phyloP scores from a whole-genome alignment of 495 filamentous ascomycete genomes.

The Amniculicola lignicola region DNA sequence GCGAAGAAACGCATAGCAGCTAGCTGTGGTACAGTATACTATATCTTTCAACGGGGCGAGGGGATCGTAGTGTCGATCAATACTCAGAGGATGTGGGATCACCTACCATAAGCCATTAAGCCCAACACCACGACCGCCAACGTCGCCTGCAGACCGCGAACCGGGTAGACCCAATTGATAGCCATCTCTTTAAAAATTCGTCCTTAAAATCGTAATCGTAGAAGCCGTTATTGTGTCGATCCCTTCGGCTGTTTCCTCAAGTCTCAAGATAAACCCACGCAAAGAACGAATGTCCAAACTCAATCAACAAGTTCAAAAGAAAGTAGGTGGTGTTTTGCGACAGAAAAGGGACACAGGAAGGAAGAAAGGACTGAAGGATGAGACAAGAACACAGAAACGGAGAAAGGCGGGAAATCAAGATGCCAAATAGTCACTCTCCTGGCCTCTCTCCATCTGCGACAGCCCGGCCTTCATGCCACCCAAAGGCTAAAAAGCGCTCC shows the following conservation, averaged over 20 bases:
- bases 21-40: no score
- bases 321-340: not conserved
- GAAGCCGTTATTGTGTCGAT: not conserved
- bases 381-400: not conserved
- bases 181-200: slow-evolving; percentile 7
- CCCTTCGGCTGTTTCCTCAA: not conserved
- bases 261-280: no score
- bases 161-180: slow-evolving; percentile 36
- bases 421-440: not conserved
- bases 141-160: slow-evolving; percentile 61
- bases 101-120: slow-evolving; percentile 65
- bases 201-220: not conserved
- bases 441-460: slow-evolving; percentile 6
- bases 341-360: not conserved
- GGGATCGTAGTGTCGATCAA: no score
- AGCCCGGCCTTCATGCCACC: not conserved
- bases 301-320: slow-evolving; percentile 21
- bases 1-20: no score
- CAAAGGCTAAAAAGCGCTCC: not conserved
- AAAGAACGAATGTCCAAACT: slow-evolving; percentile 22
- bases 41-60: no score
- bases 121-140: slow-evolving; percentile 71
- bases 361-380: not conserved
- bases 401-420: not conserved
- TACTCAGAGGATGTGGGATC: not conserved